A percentile compares a stretch with the other conserved stretches of the same genome.
Evolutionary conservation across 1,284 basidiomycete species (phyloP).

Genomic region (Trichosporon sp.): DNA sequence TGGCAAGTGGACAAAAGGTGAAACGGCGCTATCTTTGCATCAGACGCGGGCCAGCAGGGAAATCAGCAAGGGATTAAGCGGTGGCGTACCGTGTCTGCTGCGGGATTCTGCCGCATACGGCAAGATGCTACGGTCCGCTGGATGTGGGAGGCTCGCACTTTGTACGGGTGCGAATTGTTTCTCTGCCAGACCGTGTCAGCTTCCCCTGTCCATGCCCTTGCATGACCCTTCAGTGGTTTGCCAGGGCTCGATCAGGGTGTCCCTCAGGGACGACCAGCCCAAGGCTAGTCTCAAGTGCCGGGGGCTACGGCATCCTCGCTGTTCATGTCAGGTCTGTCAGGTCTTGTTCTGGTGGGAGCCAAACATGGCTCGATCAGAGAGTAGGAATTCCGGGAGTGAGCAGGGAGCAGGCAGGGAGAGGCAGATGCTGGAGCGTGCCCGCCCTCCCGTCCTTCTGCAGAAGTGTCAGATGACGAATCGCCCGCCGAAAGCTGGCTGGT

Average conservation of each 20-base stretch:
- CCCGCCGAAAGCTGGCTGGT: background rate
- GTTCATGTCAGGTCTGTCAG: too few species aligned
- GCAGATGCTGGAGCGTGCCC: too few species aligned
- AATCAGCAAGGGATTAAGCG: background rate
- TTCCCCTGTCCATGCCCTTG: too few species aligned
- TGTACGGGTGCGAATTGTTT: background rate
- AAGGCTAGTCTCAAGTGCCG: background rate
- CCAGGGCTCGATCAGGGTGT: background rate
- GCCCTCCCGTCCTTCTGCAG: background rate
- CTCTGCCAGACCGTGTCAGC: background rate
- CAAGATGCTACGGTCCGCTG: background rate
- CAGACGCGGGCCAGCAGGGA: background rate
- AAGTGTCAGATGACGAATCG: background rate
- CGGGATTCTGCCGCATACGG: background rate
- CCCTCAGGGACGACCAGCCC: too few species aligned
- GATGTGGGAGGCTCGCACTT: too few species aligned
- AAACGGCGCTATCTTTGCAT: constrained; percentile 10
- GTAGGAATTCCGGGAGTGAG: background rate
- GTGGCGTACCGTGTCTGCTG: background rate
- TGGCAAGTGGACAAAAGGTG: background rate
- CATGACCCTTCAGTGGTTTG: background rate
- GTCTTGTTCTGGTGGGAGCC: background rate
- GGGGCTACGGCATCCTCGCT: background rate
- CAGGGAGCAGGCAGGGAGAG: background rate
- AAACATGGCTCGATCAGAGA: background rate